These are phyloP conservation scores for Novymonas esmeraldas DNA, from an alignment of 208 protist species.

Conservation along the genomic window DNA sequence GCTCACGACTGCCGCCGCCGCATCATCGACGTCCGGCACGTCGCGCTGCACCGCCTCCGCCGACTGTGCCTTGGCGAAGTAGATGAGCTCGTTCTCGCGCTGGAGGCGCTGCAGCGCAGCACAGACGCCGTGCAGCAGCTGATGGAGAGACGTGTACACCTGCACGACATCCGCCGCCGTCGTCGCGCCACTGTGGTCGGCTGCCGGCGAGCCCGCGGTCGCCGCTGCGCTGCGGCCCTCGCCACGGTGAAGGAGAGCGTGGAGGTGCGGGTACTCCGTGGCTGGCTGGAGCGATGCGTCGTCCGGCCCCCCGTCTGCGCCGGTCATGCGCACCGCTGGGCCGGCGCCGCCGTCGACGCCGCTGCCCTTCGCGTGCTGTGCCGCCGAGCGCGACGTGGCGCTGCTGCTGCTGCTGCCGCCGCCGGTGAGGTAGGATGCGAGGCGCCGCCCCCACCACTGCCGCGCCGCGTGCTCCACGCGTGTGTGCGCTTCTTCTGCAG, in stretches of 20 bases:
- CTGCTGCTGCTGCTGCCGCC: background rate
- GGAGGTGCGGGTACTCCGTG: constrained; percentile 25
- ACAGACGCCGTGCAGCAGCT: constrained; percentile 41
- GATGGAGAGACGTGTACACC: constrained; percentile 49
- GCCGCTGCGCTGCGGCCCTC: background rate
- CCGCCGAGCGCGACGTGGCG: no score
- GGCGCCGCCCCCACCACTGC: constrained; percentile 28
- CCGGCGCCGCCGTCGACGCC: background rate
- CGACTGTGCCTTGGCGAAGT: constrained; percentile 40
- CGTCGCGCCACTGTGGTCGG: background rate
- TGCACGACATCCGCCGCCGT: constrained; percentile 42
- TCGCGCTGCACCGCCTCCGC: constrained; percentile 49
- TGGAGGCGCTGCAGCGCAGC: constrained; percentile 43
- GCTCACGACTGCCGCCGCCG: constrained; percentile 8
- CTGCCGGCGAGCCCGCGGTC: background rate
- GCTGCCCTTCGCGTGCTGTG: background rate
- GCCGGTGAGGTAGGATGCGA: constrained; percentile 11
- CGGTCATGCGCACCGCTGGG: background rate
- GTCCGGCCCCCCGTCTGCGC: background rate
- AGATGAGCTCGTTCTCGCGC: constrained; percentile 66
- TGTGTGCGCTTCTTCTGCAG: constrained; percentile 23
- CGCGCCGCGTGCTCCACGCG: constrained; percentile 17
- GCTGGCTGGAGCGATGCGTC: constrained; percentile 1
- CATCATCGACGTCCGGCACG: constrained; percentile 37
- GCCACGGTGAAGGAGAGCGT: constrained; percentile 12